phyloP scores from a whole-genome alignment of 2,329 filamentous ascomycete species.

The Westerdykella sp. region DNA sequence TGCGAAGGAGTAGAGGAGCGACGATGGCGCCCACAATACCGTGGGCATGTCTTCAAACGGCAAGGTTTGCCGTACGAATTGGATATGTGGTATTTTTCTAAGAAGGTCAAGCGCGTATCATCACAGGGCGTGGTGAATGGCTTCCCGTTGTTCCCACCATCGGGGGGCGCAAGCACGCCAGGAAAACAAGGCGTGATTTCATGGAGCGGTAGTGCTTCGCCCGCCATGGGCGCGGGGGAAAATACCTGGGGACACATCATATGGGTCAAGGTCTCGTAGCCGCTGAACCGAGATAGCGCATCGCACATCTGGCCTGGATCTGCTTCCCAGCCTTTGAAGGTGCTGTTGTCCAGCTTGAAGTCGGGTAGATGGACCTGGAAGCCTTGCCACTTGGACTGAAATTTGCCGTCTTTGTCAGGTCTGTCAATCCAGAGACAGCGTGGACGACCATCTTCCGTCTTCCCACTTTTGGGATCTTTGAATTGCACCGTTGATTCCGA shows the following conservation, averaged over 20 bases:
- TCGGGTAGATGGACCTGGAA: constrained; percentile 2
- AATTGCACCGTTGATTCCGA: not conserved
- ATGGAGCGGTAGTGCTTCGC: not conserved
- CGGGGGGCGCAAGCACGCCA: too few relatives aligned
- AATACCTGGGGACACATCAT: constrained; percentile 1
- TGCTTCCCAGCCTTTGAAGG: not conserved
- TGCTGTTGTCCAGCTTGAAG: constrained; percentile 1
- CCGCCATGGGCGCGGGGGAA: not conserved
- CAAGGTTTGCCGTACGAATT: too few relatives aligned
- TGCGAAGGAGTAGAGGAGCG: too few relatives aligned
- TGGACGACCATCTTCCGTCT: not conserved
- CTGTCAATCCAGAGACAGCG: constrained; percentile 1
- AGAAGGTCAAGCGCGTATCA: too few relatives aligned
- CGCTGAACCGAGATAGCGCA: not conserved
- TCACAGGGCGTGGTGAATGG: too few relatives aligned
- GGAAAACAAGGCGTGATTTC: not conserved
- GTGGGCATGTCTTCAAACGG: too few relatives aligned
- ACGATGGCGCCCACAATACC: too few relatives aligned
- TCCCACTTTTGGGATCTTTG: not conserved
- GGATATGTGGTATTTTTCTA: too few relatives aligned
- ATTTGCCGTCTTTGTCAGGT: not conserved
- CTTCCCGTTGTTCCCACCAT: too few relatives aligned
- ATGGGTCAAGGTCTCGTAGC: not conserved
- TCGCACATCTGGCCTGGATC: constrained; percentile 1
- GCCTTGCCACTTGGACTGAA: not conserved